phyloP scores from a whole-genome alignment of 768 basidiomycete genomes.

The Mycena vulgaris region DNA sequence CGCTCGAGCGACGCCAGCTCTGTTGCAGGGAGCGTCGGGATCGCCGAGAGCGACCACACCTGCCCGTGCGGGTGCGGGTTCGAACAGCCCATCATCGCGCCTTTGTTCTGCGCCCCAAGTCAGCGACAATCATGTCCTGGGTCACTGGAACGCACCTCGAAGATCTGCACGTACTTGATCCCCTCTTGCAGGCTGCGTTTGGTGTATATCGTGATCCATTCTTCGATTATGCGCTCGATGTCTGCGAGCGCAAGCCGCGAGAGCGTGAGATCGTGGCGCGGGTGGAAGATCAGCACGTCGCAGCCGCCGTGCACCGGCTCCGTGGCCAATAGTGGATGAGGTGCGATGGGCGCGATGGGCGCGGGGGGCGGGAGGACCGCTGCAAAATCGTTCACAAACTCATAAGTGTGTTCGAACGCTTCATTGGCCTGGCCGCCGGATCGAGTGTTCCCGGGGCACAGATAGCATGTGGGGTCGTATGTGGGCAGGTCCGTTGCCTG shows the following conservation, averaged over 20 bases:
- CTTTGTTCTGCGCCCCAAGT: slow-evolving; percentile 81
- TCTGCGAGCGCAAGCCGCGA: slow-evolving; percentile 73
- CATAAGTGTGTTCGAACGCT: slow-evolving; percentile 73
- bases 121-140: neutral
- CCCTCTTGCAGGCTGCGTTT: slow-evolving; percentile 74
- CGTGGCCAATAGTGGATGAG: slow-evolving; percentile 73
- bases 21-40: slow-evolving; percentile 79
- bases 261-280: slow-evolving; percentile 88
- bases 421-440: slow-evolving; percentile 81
- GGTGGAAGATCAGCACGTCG: slow-evolving; percentile 91
- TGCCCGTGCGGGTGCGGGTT: slow-evolving; percentile 97
- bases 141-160: slow-evolving; percentile 75
- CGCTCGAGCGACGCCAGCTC: slow-evolving; percentile 72
- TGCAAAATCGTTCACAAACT: slow-evolving; percentile 89
- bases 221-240: slow-evolving; percentile 75
- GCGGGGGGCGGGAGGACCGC: slow-evolving; percentile 79
- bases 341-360: slow-evolving; percentile 64
- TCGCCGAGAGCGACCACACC: slow-evolving; percentile 82
- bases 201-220: slow-evolving; percentile 81
- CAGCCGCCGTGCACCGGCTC: slow-evolving; percentile 87
- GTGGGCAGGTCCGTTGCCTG: slow-evolving; percentile 66
- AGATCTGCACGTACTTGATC: slow-evolving; percentile 89
- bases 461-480: slow-evolving; percentile 84
- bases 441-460: slow-evolving; percentile 89
- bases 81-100: slow-evolving; percentile 94